Percentiles rank a stretch among this genome's conserved stretches.
Evolutionary conservation across 805 yeast genomes (phyloP).

Genomic region (Starmerella tilneyi): DNA sequence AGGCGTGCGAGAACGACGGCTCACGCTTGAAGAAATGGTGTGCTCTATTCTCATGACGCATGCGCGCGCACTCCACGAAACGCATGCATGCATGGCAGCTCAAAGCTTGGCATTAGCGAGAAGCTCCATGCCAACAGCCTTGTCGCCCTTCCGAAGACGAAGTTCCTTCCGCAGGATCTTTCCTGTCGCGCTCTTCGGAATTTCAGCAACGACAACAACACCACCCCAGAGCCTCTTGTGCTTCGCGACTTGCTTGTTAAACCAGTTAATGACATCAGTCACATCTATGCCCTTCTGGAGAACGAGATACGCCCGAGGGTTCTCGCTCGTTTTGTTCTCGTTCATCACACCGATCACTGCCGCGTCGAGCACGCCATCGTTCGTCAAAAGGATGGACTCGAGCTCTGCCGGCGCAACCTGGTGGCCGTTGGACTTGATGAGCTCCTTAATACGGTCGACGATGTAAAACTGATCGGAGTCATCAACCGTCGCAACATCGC

Average conservation of each 20-base stretch:
- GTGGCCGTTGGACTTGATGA: conserved; percentile 65
- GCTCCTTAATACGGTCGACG: conserved; percentile 56
- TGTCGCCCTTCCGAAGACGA: conserved; percentile 42
- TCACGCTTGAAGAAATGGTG: too few relatives aligned
- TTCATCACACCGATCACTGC: conserved; percentile 72
- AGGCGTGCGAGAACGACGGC: too few relatives aligned
- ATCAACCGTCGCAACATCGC: conserved; percentile 42
- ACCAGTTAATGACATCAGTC: conserved; percentile 28
- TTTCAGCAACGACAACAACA: conserved; percentile 60
- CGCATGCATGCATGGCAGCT: too few relatives aligned
- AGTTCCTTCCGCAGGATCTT: conserved; percentile 86
- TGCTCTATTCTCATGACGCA: too few relatives aligned
- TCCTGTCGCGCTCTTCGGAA: conserved; percentile 92
- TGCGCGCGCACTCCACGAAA: too few relatives aligned
- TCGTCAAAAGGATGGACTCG: conserved; percentile 69
- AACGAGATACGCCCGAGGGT: conserved; percentile 34
- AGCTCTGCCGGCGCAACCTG: conserved; percentile 92
- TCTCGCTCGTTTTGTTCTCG: conserved; percentile 71
- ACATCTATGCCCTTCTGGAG: conserved; percentile 24
- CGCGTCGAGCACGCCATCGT: conserved; percentile 68
- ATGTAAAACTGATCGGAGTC: conserved; percentile 36
- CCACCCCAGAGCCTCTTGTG: conserved; percentile 37
- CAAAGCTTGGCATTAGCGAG: conserved; percentile 6
- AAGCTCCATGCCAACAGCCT: conserved; percentile 18
- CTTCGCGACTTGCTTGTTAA: conserved; percentile 31